Evolutionary conservation across 2,329 filamentous ascomycete genomes (phyloP), one percentile per base, ranked within the genome.

Genomic region (Xylariaceae sp.): DNA sequence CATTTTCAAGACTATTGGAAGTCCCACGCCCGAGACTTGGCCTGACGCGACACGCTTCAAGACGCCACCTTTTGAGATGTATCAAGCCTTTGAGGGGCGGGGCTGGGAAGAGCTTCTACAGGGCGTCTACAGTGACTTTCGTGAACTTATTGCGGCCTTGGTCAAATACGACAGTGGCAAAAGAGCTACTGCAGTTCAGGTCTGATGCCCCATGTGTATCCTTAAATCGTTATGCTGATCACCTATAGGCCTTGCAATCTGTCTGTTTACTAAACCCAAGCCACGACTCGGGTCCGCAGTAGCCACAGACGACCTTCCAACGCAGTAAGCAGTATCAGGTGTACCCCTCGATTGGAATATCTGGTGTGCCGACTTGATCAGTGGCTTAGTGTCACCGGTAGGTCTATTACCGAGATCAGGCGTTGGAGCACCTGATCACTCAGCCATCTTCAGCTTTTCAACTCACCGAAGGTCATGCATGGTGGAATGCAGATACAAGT

Each of bases 1-100:
- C 51, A 90, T 96, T 22, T 96, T 98, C 62, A 80, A 84, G 59
- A 93, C 82, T 1, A 59, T 98, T 5, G 93, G 93, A 1, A 95
- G 89, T 1, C 92, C 92, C 0, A 83, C 82, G 28, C 59, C 69
- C n/a, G 66, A 80, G 33, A 77, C 67, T 0, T 98, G 92, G 92
- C 92, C 92, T 2, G 86, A 89, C 58, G 83, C 85, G 5, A 60
- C 60, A 9, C 52, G 53, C 1, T 82, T 93, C 50, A 67, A 59
- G 38, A 76, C 77, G 1, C 83, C 84, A 0, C 92, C 94, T 13
- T 98, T 94, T 71, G 84, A 89, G 11, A 93, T 88, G 57, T 98
- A 94, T 61, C 73, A 78, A 25, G 66, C 77, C 11, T 95, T 94
- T 52, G 72, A 78, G 4, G 59, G 66, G 0, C 72, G 72, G 43